Base-by-base conservation (phyloP, 2,329 filamentous ascomycete species). In the Hirsutella minnesotensis region DNA sequence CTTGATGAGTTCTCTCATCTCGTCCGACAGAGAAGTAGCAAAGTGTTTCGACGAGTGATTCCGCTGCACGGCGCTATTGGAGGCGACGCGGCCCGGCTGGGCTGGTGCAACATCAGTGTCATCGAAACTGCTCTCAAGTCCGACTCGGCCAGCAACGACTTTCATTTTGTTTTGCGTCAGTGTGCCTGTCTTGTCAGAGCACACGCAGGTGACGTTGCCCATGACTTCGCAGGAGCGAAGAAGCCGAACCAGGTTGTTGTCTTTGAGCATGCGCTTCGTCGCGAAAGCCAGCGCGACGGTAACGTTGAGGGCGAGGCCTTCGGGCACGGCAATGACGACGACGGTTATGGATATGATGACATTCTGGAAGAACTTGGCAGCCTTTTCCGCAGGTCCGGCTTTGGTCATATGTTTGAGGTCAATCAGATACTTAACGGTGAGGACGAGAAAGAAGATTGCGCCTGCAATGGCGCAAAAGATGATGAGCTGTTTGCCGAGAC, bases 401-500 rank as follows among this genome's bases (percentile, higher is more conserved):
- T 59, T 76, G 33, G 53, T 44, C 35, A 49, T 53, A 9, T 50
- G 45, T 3, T 49, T 50, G 12, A 66, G 46, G 9, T 52, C 53
- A 10, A 56, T 48, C 20, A 73, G 47, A 45, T 56, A 68, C 4
- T 58, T 62, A 38, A 68, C 61, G 24, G 67, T 62, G 3, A 67
- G 53, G 22, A 67, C 52, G 9, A 66, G 44, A 44, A 68, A 67
- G 51, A 68, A 67, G 31, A 68, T 50, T 19, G 59, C 48, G 29
- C 65, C 66, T n/a, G 59, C 68, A 34, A 62, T 48, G 18, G 54
- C 53, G 9, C 66, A 65, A 43, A 67, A 61, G 2, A 62, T 58
- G 20, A 66, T 67, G 44, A 90, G 87, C 54, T 87, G 83, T 53
- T 86, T 84, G 7, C 85, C 86, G 16, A 90, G 68, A 4, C 79